Evolutionary conservation across 2,329 filamentous ascomycete genomes (phyloP), one percentile per base, ranked within the genome.

Genomic region (Colletotrichum nymphaeae): DNA sequence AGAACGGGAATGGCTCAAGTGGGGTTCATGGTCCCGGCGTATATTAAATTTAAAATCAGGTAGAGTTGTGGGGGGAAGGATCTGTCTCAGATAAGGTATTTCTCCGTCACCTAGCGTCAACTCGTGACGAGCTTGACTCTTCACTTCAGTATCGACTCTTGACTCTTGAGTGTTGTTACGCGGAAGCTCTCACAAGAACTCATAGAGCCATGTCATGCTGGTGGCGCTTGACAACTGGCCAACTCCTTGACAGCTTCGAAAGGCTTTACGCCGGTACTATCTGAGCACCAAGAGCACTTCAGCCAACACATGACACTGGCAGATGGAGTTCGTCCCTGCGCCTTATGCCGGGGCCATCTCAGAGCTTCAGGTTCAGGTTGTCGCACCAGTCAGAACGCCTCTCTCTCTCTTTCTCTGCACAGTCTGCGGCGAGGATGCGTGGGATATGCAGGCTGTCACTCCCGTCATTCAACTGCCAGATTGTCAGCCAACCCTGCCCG

Each of bases 41-140:
- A 72, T 57, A 69, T 72, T 69, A 58, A 37, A 69, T 58, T 46
- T 57, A 58, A 58, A 58, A 63, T 72, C 69, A 68, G 69, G 69
- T 63, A 72, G 69, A 69, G 69, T 42, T 69, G 24, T 46, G 65
- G 64, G 58, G 58, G 22, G 28, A 24, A 16, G 35, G 58, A 57
- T 59, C 12, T 52, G 69, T 69, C 64, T 72, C 64, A 53, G 52
- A 68, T 72, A 68, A 58, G 52, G 64, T 69, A 63, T 72, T 69
- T 69, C 63, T 67, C 63, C 56, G 63, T 67, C 46, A 53, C 16
- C 14, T 53, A 42, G 46, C 58, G 59, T 60, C 12, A 37, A 70
- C 8, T 24, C n/a, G 28, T 52, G 56, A n/a, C 26, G 28, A 59
- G 28, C 16, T 49, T n/a, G 30, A 58, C 28, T 46, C 19, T 46